These are phyloP conservation scores for Nephelium lappaceum DNA, from an alignment of 345 rosid genomes.

Conservation along the genomic window DNA sequence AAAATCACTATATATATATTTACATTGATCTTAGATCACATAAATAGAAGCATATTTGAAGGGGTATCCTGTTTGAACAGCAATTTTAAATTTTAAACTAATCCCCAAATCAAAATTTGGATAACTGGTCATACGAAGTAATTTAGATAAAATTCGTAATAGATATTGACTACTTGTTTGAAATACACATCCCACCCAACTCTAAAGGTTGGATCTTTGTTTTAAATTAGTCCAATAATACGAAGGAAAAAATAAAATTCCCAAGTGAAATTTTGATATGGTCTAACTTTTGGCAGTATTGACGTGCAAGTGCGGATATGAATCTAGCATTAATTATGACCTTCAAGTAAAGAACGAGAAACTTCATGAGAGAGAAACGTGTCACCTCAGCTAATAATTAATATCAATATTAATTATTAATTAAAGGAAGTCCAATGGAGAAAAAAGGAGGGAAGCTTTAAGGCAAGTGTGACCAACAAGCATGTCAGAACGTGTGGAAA, in stretches of 20 bases:
- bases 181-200: too few species aligned
- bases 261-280: not conserved
- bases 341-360: not conserved
- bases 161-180: too few species aligned
- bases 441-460: conserved; percentile 2
- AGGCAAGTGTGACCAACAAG: not conserved
- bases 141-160: too few species aligned
- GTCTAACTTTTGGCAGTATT: not conserved
- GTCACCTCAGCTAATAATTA: not conserved
- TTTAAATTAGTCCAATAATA: not conserved
- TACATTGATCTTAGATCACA: too few species aligned
- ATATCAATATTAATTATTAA: too few species aligned
- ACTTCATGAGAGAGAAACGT: not conserved
- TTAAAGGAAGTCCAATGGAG: not conserved
- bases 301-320: conserved; percentile 6
- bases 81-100: not conserved
- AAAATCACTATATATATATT: too few species aligned
- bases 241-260: not conserved
- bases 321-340: not conserved
- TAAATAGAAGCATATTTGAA: not conserved
- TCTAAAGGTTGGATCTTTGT: not conserved
- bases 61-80: not conserved
- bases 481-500: not conserved
- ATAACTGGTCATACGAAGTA: too few species aligned
- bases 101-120: too few species aligned